A percentile compares a stretch with the other conserved stretches of the same genome.
These are phyloP conservation scores for Fusarium musae DNA, from an alignment of 2,329 filamentous ascomycete species.

Conservation along the genomic window DNA sequence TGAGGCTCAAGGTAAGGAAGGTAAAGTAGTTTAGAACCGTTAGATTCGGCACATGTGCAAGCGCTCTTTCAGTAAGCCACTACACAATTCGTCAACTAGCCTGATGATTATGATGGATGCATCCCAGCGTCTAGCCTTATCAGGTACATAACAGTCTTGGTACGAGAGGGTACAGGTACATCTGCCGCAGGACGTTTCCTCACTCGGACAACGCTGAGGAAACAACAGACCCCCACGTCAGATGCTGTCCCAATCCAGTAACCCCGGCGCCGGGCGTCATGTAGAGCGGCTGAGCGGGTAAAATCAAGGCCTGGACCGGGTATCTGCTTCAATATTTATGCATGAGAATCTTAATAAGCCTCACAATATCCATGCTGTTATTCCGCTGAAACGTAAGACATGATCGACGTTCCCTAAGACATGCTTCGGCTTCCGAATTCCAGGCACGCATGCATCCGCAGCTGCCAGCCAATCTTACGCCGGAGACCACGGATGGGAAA, in stretches of 20 bases:
- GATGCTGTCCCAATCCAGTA: not conserved
- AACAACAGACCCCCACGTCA: not conserved
- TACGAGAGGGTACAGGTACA: not conserved
- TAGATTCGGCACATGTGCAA: not conserved
- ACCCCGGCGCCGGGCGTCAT: not conserved
- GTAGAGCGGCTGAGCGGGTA: not conserved
- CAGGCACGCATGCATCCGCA: not conserved
- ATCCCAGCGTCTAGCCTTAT: not conserved
- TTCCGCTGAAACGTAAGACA: not conserved
- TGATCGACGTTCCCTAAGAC: not conserved
- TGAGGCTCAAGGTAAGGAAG: no score
- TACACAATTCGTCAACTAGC: not conserved
- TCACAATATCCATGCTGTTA: not conserved
- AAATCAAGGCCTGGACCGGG: not conserved
- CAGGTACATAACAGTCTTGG: not conserved
- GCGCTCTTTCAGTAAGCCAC: not conserved
- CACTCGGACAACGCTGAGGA: not conserved
- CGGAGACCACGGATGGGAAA: accelerated
- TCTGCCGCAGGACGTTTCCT: not conserved
- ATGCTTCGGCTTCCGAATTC: constrained; percentile 15
- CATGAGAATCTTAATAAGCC: accelerated
- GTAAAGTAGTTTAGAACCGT: not conserved
- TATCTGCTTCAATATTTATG: not conserved
- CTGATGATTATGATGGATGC: not conserved
- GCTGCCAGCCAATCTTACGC: not conserved